Conservation (phyloP, 257 asterid species). For the Lantana camara region DNA sequence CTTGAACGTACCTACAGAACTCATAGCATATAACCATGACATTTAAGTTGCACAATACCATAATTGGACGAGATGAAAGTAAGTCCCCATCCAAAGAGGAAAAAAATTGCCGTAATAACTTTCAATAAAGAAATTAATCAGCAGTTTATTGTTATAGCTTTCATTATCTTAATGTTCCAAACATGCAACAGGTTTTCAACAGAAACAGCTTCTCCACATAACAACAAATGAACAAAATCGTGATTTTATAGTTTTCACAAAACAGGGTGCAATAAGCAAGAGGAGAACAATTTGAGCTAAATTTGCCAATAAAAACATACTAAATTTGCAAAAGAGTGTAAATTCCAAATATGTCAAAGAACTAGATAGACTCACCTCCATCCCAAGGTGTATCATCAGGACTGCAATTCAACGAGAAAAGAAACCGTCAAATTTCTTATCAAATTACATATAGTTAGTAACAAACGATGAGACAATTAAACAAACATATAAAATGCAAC, state of each 20-base stretch:
- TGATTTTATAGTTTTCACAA: neutral
- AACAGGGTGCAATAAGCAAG: neutral
- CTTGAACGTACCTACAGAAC: conserved; percentile 65
- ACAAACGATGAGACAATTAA: neutral
- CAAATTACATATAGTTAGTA: conserved; percentile 24
- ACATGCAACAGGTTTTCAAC: neutral
- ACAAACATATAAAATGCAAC: conserved; percentile 16
- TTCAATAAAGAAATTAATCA: too few species aligned
- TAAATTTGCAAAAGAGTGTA: too few species aligned
- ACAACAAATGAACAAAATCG: conserved; percentile 7
- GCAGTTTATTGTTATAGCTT: neutral
- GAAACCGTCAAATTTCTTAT: conserved; percentile 36
- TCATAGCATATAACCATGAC: conserved; percentile 25
- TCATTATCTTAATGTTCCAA: neutral
- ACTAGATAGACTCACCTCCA: conserved; percentile 64
- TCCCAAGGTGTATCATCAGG: conserved; percentile 96
- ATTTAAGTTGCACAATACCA: neutral
- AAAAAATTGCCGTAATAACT: too few species aligned
- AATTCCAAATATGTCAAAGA: conserved; percentile 5
- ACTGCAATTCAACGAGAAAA: conserved; percentile 53
- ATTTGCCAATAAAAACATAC: neutral
- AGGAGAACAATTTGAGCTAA: neutral
- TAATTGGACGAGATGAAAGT: conserved; percentile 3
- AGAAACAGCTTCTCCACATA: neutral
- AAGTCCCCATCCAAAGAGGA: too few species aligned